Conservation (phyloP, 495 filamentous ascomycete species). For the Penicillium waksmanii region DNA sequence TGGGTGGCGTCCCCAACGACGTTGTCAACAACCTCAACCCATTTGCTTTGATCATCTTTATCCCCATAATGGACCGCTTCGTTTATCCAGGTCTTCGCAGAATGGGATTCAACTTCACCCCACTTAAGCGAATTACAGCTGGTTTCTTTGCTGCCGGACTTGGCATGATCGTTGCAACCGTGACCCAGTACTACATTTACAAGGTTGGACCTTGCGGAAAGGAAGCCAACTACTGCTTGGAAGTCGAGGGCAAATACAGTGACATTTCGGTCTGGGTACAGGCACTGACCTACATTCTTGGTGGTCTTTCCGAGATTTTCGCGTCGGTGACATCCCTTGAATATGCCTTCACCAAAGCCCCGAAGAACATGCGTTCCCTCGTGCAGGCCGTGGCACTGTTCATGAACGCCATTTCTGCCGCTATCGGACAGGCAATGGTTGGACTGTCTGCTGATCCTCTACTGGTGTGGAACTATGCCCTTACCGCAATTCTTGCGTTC, state of each 20-base stretch:
- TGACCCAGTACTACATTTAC: constrained; percentile 75
- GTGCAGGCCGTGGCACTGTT: constrained; percentile 71
- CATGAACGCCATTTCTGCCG: constrained; percentile 68
- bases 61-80: constrained; percentile 71
- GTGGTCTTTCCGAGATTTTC: constrained; percentile 75
- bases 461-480: constrained; percentile 66
- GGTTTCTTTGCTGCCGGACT: constrained; percentile 64
- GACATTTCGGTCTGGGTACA: constrained; percentile 68
- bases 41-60: constrained; percentile 75
- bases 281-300: constrained; percentile 64
- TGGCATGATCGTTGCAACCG: constrained; percentile 68
- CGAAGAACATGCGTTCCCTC: constrained; percentile 74
- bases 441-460: constrained; percentile 67
- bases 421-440: constrained; percentile 70
- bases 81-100: constrained; percentile 71
- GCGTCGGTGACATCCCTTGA: constrained; percentile 67
- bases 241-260: constrained; percentile 33
- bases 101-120: constrained; percentile 66
- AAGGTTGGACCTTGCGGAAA: constrained; percentile 59
- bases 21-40: constrained; percentile 79
- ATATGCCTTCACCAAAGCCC: constrained; percentile 81
- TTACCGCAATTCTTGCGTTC: constrained; percentile 64
- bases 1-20: constrained; percentile 77
- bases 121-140: constrained; percentile 71
- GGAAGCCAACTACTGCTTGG: constrained; percentile 51